A percentile compares a stretch with the other conserved stretches of the same genome.
These are phyloP conservation scores for Marvania coccoides DNA, from an alignment of 139 green algal genomes.

Conservation along the genomic window DNA sequence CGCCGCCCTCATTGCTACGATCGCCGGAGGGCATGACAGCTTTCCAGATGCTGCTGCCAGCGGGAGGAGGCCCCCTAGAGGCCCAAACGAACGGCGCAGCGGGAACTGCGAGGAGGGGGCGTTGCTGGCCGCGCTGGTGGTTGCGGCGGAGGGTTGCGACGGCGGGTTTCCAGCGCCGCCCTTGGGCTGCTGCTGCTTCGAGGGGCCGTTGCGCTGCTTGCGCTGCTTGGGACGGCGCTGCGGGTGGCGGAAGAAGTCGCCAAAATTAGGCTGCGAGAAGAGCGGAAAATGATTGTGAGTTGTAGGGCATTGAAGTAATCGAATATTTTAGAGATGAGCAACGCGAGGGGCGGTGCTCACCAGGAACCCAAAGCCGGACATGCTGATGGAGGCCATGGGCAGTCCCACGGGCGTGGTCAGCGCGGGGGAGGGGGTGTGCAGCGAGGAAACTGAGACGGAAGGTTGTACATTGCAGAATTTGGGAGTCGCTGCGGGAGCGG, in stretches of 20 bases:
- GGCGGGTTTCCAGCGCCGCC: not conserved
- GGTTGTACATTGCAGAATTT: not conserved
- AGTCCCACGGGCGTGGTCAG: not conserved
- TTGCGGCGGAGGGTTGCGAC: not conserved
- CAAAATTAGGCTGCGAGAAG: slow-evolving; percentile 9
- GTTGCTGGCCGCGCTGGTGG: not conserved
- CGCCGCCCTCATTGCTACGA: slow-evolving; percentile 61
- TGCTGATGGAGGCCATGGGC: slow-evolving; percentile 17
- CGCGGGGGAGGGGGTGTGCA: not conserved
- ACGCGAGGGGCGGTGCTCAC: slow-evolving; percentile 1
- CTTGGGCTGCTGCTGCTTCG: slow-evolving; percentile 5
- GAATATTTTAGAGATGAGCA: not conserved
- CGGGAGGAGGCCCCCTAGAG: slow-evolving; percentile 41
- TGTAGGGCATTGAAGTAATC: not conserved
- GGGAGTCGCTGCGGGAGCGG: not conserved
- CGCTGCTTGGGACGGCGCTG: not conserved
- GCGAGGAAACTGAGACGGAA: not conserved
- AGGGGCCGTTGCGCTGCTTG: not conserved
- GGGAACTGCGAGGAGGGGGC: not conserved
- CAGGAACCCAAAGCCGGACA: slow-evolving; percentile 21
- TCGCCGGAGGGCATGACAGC: slow-evolving; percentile 58
- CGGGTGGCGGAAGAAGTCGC: not conserved
- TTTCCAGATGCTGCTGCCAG: slow-evolving; percentile 31
- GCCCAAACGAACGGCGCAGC: slow-evolving; percentile 3
- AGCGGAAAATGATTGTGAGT: not conserved